Evolutionary conservation across 2,329 filamentous ascomycete species (phyloP).

Genomic region (Aureobasidium sp.): DNA sequence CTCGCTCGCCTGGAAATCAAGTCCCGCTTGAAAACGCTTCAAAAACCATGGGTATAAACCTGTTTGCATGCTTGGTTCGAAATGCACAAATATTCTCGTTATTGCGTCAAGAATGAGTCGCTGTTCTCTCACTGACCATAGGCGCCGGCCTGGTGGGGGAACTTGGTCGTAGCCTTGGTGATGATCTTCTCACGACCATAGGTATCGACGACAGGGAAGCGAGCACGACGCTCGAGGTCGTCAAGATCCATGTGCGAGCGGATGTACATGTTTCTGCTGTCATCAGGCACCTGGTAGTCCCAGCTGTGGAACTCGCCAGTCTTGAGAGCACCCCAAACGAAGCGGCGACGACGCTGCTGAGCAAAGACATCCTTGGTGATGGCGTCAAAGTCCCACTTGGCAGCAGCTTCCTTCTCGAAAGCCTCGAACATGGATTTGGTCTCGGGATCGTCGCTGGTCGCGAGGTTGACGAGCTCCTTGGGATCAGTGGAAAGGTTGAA

Average conservation of each 20-base stretch:
- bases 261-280: slow-evolving; percentile 62
- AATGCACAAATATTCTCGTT: neutral
- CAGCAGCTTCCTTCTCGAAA: slow-evolving; percentile 64
- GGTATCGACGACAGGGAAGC: slow-evolving; percentile 53
- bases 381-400: slow-evolving; percentile 70
- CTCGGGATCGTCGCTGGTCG: slow-evolving; percentile 31
- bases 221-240: slow-evolving; percentile 66
- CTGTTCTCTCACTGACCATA: slow-evolving; percentile 22
- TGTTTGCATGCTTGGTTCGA: no score
- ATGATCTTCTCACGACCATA: slow-evolving; percentile 27
- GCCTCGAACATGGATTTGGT: slow-evolving; percentile 39
- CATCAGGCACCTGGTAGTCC: slow-evolving; percentile 72
- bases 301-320: slow-evolving; percentile 69
- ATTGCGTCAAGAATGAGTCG: neutral
- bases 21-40: slow-evolving; percentile 7
- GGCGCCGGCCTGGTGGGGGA: slow-evolving; percentile 27
- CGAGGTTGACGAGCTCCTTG: slow-evolving; percentile 66
- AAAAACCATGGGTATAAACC: slow-evolving; percentile 9
- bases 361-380: slow-evolving; percentile 67
- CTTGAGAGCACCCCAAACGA: slow-evolving; percentile 73
- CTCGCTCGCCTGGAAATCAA: slow-evolving; percentile 2
- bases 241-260: slow-evolving; percentile 74
- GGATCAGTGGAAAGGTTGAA: slow-evolving; percentile 73
- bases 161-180: slow-evolving; percentile 17
- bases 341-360: slow-evolving; percentile 68